phyloP scores from a whole-genome alignment of 2,329 filamentous ascomycete genomes.

The Rutstroemia sydowiana region DNA sequence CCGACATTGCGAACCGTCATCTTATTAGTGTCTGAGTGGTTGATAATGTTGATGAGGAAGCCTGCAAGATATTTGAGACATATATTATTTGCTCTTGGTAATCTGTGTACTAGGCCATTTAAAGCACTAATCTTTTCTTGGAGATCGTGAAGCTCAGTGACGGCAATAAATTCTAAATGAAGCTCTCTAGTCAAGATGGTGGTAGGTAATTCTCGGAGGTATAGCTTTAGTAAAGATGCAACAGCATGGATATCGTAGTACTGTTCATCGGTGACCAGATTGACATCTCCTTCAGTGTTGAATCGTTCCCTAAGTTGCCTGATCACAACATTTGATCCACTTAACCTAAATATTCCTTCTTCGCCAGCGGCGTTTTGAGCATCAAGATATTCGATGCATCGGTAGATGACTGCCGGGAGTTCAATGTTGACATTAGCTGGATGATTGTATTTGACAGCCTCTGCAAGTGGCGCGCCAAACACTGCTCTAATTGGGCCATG shows the following conservation, averaged over 20 bases:
- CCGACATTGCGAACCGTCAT: constrained; percentile 98
- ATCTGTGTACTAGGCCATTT: constrained; percentile 67
- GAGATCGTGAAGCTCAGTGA: constrained; percentile 70
- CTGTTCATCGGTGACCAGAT: constrained; percentile 71
- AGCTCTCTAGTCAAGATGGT: constrained; percentile 88
- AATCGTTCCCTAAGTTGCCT: constrained; percentile 87
- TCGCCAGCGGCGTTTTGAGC: constrained; percentile 73
- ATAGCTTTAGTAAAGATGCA: constrained; percentile 87
- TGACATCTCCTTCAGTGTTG: constrained; percentile 86
- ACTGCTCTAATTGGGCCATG: constrained; percentile 58
- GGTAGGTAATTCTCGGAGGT: constrained; percentile 83
- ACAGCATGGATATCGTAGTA: constrained; percentile 96
- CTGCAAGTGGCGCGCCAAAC: constrained; percentile 78
- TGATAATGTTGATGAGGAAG: constrained; percentile 87
- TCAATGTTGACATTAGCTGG: constrained; percentile 67
- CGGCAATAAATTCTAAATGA: constrained; percentile 78
- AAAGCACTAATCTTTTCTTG: constrained; percentile 70
- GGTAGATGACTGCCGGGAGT: constrained; percentile 87
- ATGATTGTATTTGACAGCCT: constrained; percentile 76
- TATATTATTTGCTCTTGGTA: constrained; percentile 74
- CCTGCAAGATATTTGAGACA: constrained; percentile 78
- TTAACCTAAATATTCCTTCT: constrained; percentile 94
- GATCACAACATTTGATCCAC: constrained; percentile 93
- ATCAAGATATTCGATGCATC: constrained; percentile 88
- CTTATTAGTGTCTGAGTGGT: constrained; percentile 85